Percentiles rank a stretch among this genome's conserved stretches.
Conservation (phyloP, 768 basidiomycete species). For the Mycena polygramma region DNA sequence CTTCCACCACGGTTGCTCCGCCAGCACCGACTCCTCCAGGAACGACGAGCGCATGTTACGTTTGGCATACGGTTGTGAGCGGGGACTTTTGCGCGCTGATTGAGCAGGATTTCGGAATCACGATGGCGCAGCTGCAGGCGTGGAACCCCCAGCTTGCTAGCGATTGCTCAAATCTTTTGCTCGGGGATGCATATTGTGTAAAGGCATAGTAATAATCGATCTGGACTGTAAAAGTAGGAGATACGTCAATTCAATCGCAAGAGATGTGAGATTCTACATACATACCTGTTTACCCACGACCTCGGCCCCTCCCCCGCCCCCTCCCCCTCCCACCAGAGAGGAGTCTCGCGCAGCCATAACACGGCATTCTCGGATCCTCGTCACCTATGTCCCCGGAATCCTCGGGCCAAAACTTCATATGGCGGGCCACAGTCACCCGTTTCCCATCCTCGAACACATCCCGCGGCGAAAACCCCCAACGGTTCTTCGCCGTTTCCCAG, state of each 20-base stretch:
- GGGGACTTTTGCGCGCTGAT: neutral
- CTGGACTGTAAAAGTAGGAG: too few species aligned
- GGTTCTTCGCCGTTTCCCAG: constrained; percentile 22
- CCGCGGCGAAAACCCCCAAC: constrained; percentile 18
- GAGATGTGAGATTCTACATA: neutral
- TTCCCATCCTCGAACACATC: constrained; percentile 16
- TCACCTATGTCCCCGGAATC: constrained; percentile 1
- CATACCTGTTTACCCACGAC: neutral
- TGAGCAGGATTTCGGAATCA: neutral
- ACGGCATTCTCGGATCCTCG: constrained; percentile 18
- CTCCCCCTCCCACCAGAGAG: constrained; percentile 1
- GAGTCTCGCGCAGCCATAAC: constrained; percentile 4
- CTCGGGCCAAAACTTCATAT: constrained; percentile 20
- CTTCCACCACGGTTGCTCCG: too few species aligned
- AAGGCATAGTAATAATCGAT: too few species aligned
- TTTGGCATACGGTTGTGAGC: neutral
- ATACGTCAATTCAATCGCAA: neutral
- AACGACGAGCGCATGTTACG: neutral
- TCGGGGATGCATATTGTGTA: neutral
- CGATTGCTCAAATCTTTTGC: neutral
- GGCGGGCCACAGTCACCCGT: constrained; percentile 6
- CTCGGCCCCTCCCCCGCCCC: constrained; percentile 10
- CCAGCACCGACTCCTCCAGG: neutral
- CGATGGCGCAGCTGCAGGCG: neutral
- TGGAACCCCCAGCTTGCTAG: neutral